phyloP scores from a whole-genome alignment of 2,329 filamentous ascomycete genomes.

The Clarireedia hainanense region DNA sequence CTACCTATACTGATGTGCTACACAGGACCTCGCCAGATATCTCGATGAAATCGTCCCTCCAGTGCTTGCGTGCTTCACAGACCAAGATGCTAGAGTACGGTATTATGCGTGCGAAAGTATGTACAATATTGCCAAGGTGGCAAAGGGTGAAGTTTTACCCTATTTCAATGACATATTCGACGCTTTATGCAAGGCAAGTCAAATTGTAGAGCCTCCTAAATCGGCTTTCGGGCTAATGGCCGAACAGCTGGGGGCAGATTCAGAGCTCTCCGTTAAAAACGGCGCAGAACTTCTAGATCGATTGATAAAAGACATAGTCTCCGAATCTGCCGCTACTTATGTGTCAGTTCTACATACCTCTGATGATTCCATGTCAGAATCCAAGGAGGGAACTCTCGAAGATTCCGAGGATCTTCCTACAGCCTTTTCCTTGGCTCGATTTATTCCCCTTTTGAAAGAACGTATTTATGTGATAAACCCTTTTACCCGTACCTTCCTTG shows the following conservation, averaged over 20 bases:
- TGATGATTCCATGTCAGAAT: constrained; percentile 42
- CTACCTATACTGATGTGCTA: constrained; percentile 8
- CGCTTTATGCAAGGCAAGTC: constrained; percentile 79
- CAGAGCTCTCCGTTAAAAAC: constrained; percentile 95
- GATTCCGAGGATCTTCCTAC: constrained; percentile 55
- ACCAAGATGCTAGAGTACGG: constrained; percentile 92
- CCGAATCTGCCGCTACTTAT: constrained; percentile 90
- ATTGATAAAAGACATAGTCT: constrained; percentile 91
- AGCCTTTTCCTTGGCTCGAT: constrained; percentile 83
- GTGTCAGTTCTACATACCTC: constrained; percentile 74
- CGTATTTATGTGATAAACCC: constrained; percentile 91
- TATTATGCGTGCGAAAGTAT: constrained; percentile 99
- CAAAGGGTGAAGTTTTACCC: constrained; percentile 91
- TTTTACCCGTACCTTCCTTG: constrained; percentile 88
- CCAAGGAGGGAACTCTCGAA: constrained; percentile 38
- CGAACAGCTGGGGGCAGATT: constrained; percentile 79
- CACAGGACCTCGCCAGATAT: constrained; percentile 81
- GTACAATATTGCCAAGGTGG: constrained; percentile 99
- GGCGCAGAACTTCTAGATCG: constrained; percentile 92
- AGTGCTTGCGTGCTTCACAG: constrained; percentile 92
- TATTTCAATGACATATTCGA: constrained; percentile 99
- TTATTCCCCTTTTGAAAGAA: constrained; percentile 90
- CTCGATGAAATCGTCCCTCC: constrained; percentile 91
- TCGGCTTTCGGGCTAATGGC: constrained; percentile 8
- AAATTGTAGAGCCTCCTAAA: constrained; percentile 1